Base-by-base conservation (phyloP, 352 stramenopile species). In the Phytophthora citricola region DNA sequence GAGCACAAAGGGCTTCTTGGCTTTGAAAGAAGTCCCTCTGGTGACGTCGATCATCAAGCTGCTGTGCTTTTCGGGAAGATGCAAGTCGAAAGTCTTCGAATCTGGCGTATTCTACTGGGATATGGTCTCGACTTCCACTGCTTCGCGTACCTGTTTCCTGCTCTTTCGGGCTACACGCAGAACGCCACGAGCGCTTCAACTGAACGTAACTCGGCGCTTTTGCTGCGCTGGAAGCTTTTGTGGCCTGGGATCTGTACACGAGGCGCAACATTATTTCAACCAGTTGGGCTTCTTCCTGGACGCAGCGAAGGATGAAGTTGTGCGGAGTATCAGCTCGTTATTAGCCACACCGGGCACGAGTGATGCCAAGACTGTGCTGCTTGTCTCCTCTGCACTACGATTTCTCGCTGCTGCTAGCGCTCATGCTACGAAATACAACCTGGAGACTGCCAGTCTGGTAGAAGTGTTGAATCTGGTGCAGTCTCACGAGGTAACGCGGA, bases 41-140 rank as follows among this genome's bases (percentile, higher is more conserved):
- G 51, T n/a, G 62, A 54, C 47, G 47, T 60, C 11, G 36, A 69
- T 36, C 39, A 68, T 40, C 50, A 56, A 69, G 53, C 59, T 58
- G 32, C 46, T 10, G 7, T 32, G 7, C 17, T 84, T 27, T 74
- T 82, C 59, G 44, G 29, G 22, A 50, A 61, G 45, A 65, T 89
- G 27, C 81, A 90, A 67, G 44, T 81, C 11, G 79, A 90, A 51
- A 87, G 78, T 20, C 59, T 91, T 14, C 79, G 80, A 0, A 75
- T 91, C 24, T 92, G 83, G 83, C 78, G 81, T 17, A 66, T 89
- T 50, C 76, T 89, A 0, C 70, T 92, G 1, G 63, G 69, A n/a
- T 92, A 91, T 57, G 74, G 74, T 7, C 62, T 92, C 9, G 83
- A 92, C 45, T 86, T 89, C 31, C 79, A 89, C 60, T 89, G 83